A percentile compares a stretch with the other conserved stretches of the same genome.
phyloP scores from a whole-genome alignment of 1,284 basidiomycete genomes.

The Malassezia cuniculi region DNA sequence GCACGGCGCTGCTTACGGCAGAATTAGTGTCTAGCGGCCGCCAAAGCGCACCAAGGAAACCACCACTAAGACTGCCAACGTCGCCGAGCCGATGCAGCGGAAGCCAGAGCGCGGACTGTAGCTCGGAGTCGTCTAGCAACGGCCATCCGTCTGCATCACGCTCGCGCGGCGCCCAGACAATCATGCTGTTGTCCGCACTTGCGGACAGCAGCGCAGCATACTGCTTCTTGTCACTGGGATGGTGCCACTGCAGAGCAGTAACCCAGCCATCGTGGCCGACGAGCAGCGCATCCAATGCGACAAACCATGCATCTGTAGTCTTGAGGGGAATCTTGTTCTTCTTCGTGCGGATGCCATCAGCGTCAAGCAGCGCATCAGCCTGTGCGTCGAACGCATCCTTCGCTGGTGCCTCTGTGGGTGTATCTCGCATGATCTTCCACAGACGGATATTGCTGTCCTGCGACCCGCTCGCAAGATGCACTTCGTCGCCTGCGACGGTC shows the following conservation, averaged over 20 bases:
- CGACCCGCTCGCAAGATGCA: conserved; percentile 27
- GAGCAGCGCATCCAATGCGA: conserved; percentile 38
- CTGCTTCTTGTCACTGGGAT: conserved; percentile 2
- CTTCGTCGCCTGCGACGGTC: conserved; percentile 9
- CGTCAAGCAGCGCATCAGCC: conserved; percentile 24
- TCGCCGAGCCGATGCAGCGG: conserved; percentile 39
- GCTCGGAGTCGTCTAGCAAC: conserved; percentile 31
- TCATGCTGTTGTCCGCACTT: conserved; percentile 38
- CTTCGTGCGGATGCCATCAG: conserved; percentile 23
- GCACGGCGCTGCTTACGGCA: conserved; percentile 14
- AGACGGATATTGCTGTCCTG: conserved; percentile 38
- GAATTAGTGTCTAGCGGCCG: conserved; percentile 9
- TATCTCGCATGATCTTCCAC: conserved; percentile 24
- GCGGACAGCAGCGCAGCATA: conserved; percentile 37
- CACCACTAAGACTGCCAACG: conserved; percentile 34
- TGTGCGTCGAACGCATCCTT: conserved; percentile 38
- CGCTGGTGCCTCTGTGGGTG: not conserved
- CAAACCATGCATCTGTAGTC: conserved; percentile 16
- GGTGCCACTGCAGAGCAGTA: conserved; percentile 35
- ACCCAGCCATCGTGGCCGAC: conserved; percentile 41
- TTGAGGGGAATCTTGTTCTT: conserved; percentile 6
- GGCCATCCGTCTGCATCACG: conserved; percentile 2
- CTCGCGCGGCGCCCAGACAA: conserved; percentile 36
- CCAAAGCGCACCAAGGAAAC: conserved; percentile 39
- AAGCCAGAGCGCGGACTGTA: conserved; percentile 34